Conservation (phyloP, 2,329 filamentous ascomycete genomes). For the Sporothrix curviconia region DNA sequence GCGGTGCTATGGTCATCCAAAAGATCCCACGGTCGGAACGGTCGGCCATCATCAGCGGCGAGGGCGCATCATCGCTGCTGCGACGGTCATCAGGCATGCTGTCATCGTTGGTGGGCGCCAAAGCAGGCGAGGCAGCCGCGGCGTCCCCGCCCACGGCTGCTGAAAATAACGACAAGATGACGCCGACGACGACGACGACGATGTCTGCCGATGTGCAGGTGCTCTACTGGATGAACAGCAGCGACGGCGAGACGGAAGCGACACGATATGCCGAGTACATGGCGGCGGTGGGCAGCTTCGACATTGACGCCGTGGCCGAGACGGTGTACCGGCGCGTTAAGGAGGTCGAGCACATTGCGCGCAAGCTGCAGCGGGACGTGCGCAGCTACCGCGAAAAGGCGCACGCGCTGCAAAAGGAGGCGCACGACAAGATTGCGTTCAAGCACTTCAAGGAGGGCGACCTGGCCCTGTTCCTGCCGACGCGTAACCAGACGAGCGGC, state of each 20-base stretch:
- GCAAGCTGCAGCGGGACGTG: constrained; percentile 88
- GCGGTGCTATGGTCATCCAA: constrained; percentile 67
- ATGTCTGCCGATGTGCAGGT: constrained; percentile 64
- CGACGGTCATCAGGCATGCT: not conserved
- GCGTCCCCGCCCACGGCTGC: not conserved
- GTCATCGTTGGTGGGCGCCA: not conserved
- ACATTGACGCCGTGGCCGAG: constrained; percentile 77
- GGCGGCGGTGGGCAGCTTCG: constrained; percentile 66
- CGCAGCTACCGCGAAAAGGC: constrained; percentile 82
- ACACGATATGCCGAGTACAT: constrained; percentile 71
- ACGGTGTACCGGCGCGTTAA: constrained; percentile 83
- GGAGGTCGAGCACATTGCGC: constrained; percentile 85
- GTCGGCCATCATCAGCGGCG: constrained; percentile 48
- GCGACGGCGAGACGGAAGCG: constrained; percentile 59
- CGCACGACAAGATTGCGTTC: constrained; percentile 93
- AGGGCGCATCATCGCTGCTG: not conserved
- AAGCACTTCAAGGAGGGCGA: constrained; percentile 95
- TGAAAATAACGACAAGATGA: too few species aligned
- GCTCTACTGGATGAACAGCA: constrained; percentile 74
- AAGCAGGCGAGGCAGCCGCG: not conserved
- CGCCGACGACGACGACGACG: constrained; percentile 47
- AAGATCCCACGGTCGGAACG: constrained; percentile 59
- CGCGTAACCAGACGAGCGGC: constrained; percentile 84
- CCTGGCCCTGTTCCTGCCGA: constrained; percentile 87
- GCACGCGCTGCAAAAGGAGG: constrained; percentile 71